Conservation (phyloP, 1,284 basidiomycete genomes). For the Sparassis latifolia region DNA sequence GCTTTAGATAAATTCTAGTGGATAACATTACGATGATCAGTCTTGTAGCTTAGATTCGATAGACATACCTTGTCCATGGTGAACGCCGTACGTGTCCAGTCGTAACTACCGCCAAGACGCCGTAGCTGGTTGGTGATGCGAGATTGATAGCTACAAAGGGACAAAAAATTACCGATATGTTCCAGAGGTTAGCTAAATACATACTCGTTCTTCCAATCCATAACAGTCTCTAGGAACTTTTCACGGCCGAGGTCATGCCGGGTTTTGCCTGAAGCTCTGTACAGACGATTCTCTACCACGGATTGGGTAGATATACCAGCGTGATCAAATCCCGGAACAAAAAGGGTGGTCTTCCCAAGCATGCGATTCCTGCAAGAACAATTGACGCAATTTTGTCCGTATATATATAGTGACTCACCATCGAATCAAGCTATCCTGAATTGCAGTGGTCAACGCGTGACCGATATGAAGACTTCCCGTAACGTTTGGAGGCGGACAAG, state of each 20-base stretch:
- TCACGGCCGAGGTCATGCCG: constrained; percentile 91
- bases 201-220: constrained; percentile 58
- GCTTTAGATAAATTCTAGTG: constrained; percentile 67
- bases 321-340: constrained; percentile 91
- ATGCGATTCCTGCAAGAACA: constrained; percentile 73
- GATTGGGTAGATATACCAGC: constrained; percentile 96
- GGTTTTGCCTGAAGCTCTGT: constrained; percentile 75
- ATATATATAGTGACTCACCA: constrained; percentile 47
- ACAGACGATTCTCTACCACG: constrained; percentile 88
- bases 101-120: constrained; percentile 84
- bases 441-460: constrained; percentile 88
- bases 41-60: not conserved
- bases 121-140: constrained; percentile 85
- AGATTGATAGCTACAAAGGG: constrained; percentile 63
- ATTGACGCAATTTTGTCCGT: not conserved
- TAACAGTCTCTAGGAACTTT: constrained; percentile 83
- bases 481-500: constrained; percentile 94
- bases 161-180: too few species aligned
- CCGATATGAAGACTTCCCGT: constrained; percentile 97
- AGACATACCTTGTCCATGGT: constrained; percentile 69
- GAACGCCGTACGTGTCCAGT: constrained; percentile 88
- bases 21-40: not conserved
- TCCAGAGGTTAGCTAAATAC: not conserved
- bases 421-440: constrained; percentile 82
- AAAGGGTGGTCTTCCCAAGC: constrained; percentile 84